Conservation (phyloP, 495 filamentous ascomycete genomes). For the Tetracladium setigerum region DNA sequence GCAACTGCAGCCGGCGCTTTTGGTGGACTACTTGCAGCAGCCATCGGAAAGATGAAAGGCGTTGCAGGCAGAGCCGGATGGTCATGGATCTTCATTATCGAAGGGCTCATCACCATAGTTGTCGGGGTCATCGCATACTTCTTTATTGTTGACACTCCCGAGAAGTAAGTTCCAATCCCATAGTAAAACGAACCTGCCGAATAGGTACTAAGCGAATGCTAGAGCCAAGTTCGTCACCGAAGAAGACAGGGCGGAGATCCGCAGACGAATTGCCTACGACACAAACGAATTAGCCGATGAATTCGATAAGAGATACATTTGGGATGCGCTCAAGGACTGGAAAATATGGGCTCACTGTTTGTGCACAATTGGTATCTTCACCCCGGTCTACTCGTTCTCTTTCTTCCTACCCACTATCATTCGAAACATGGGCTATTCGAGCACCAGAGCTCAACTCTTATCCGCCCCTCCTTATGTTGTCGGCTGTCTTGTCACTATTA, state of each 20-base stretch:
- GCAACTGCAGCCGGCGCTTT: constrained; percentile 52
- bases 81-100: constrained; percentile 69
- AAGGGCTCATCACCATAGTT: constrained; percentile 37
- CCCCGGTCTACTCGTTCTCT: constrained; percentile 59
- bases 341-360: constrained; percentile 47
- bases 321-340: constrained; percentile 56
- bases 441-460: constrained; percentile 59
- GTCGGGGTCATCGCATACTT: constrained; percentile 40
- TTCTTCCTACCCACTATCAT: constrained; percentile 70
- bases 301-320: constrained; percentile 63
- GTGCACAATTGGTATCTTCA: constrained; percentile 42
- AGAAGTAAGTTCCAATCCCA: constrained; percentile 42
- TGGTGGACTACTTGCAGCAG: constrained; percentile 55
- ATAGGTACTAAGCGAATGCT: neutral
- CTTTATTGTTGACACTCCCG: constrained; percentile 50
- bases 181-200: constrained; percentile 41
- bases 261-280: constrained; percentile 40
- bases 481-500: constrained; percentile 48
- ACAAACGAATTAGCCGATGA: constrained; percentile 61
- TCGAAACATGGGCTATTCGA: constrained; percentile 53
- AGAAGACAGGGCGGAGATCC: constrained; percentile 41
- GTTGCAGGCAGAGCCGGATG: constrained; percentile 42
- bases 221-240: constrained; percentile 41
- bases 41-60: constrained; percentile 52
- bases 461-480: constrained; percentile 62